A percentile compares a stretch with the other conserved stretches of the same genome.
phyloP scores from a whole-genome alignment of 768 basidiomycete genomes.

The Trametes villosa region DNA sequence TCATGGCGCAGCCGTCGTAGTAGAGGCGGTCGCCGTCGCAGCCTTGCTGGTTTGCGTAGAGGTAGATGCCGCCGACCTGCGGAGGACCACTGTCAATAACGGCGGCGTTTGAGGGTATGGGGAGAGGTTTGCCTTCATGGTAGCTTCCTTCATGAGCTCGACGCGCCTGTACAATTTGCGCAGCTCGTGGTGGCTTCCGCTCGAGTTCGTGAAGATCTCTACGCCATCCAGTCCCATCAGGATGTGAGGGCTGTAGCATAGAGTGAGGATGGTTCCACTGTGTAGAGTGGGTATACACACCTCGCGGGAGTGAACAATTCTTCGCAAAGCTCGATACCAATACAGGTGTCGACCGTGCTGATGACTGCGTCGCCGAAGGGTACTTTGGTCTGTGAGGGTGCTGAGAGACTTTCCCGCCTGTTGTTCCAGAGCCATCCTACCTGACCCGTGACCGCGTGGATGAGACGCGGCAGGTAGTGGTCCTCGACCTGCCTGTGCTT shows the following conservation, averaged over 20 bases:
- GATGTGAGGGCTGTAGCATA: conserved; percentile 80
- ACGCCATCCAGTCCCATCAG: conserved; percentile 98
- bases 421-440: conserved; percentile 42
- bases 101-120: background rate
- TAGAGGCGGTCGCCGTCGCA: conserved; percentile 98
- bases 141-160: conserved; percentile 96
- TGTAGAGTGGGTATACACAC: too few relatives aligned
- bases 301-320: conserved; percentile 97
- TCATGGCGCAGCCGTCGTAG: conserved; percentile 97
- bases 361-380: conserved; percentile 96
- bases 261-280: background rate
- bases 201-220: conserved; percentile 99
- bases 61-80: conserved; percentile 93
- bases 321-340: conserved; percentile 96
- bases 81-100: background rate
- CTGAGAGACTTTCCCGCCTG: background rate
- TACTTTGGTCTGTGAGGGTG: conserved; percentile 67
- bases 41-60: conserved; percentile 98
- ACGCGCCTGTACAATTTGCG: conserved; percentile 92
- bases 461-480: conserved; percentile 88
- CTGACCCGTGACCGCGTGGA: conserved; percentile 88
- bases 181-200: conserved; percentile 97
- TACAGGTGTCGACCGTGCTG: conserved; percentile 92
- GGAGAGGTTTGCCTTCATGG: conserved; percentile 68
- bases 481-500: conserved; percentile 91